A percentile compares a stretch with the other conserved stretches of the same genome.
Conservation (phyloP, 257 asterid genomes). For the Capsicum chinense region DNA sequence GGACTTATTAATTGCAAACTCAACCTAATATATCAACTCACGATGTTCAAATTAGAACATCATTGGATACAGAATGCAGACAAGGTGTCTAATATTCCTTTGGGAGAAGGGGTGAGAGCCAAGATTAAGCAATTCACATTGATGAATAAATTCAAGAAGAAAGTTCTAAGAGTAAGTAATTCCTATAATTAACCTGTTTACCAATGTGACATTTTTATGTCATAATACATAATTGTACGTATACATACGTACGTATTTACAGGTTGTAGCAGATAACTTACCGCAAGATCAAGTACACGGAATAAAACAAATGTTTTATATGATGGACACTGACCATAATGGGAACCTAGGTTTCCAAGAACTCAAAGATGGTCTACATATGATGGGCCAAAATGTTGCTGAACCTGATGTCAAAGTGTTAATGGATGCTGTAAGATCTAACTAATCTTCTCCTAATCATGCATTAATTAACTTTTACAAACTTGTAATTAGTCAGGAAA, state of each 20-base stretch:
- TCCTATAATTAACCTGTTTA: background rate
- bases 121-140: constrained; percentile 83
- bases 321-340: constrained; percentile 84
- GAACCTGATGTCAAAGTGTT: constrained; percentile 72
- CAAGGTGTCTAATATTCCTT: constrained; percentile 56
- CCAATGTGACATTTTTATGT: background rate
- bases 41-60: constrained; percentile 42
- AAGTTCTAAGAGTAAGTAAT: constrained; percentile 70
- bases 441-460: background rate
- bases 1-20: background rate
- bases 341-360: constrained; percentile 78
- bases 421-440: constrained; percentile 68
- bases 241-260: background rate
- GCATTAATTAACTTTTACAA: background rate
- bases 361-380: constrained; percentile 64
- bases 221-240: background rate
- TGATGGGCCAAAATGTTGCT: constrained; percentile 61
- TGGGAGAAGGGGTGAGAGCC: constrained; percentile 75
- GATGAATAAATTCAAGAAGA: constrained; percentile 92
- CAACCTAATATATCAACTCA: background rate
- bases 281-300: constrained; percentile 68
- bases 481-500: background rate
- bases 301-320: constrained; percentile 63
- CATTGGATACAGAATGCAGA: constrained; percentile 79
- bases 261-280: constrained; percentile 85